These are phyloP conservation scores for Biscogniauxia sp. DNA, from an alignment of 2,329 filamentous ascomycete species.

Conservation along the genomic window DNA sequence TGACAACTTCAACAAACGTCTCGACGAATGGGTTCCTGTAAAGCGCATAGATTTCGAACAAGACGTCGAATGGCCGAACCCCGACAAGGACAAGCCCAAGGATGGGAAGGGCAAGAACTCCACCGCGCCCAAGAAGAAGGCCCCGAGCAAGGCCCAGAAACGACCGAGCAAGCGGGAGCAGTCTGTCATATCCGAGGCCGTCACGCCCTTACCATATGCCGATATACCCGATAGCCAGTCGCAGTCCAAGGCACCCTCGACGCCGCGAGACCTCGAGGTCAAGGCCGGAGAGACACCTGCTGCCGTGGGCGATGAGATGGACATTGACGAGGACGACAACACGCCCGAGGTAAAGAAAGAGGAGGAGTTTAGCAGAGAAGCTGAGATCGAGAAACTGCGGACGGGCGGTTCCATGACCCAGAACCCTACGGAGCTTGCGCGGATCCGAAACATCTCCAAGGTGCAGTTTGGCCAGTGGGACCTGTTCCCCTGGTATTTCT, in stretches of 20 bases:
- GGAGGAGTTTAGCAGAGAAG: slow-evolving; percentile 69
- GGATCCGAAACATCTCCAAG: slow-evolving; percentile 90
- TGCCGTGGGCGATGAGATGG: slow-evolving; percentile 49
- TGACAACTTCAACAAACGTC: slow-evolving; percentile 91
- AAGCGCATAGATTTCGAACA: slow-evolving; percentile 80
- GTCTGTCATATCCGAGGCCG: slow-evolving; percentile 51
- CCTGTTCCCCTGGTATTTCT: slow-evolving; percentile 98
- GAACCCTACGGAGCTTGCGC: slow-evolving; percentile 93
- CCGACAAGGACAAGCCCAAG: slow-evolving; percentile 81
- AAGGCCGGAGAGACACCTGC: slow-evolving; percentile 46
- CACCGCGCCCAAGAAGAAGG: slow-evolving; percentile 55
- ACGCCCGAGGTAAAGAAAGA: slow-evolving; percentile 44
- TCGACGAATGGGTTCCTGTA: slow-evolving; percentile 82
- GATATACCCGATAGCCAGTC: slow-evolving; percentile 50
- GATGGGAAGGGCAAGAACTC: slow-evolving; percentile 71
- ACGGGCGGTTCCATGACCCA: slow-evolving; percentile 98
- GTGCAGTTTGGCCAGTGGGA: slow-evolving; percentile 92
- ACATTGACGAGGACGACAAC: slow-evolving; percentile 50
- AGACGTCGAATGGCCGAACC: slow-evolving; percentile 94
- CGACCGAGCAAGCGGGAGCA: slow-evolving; percentile 54
- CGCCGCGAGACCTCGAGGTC: slow-evolving; percentile 43
- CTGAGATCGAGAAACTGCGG: slow-evolving; percentile 93
- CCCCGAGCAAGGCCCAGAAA: slow-evolving; percentile 59
- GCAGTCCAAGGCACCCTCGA: slow-evolving; percentile 43
- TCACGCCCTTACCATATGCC: slow-evolving; percentile 53